phyloP scores from a whole-genome alignment of 345 rosid species.

The Alliaria petiolata region DNA sequence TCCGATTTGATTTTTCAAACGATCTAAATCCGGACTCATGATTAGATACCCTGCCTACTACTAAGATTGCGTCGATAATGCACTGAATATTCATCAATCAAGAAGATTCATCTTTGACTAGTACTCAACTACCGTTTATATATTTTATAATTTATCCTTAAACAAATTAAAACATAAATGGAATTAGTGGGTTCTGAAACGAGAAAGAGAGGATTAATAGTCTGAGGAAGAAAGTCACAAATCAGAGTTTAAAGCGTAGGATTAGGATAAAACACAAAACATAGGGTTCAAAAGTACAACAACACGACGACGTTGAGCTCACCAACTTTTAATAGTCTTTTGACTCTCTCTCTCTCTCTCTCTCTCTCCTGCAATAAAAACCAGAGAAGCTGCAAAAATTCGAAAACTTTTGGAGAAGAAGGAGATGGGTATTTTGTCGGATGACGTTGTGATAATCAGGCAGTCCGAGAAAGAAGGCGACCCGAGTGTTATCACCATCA shows the following conservation, averaged over 20 bases:
- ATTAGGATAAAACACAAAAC: neutral
- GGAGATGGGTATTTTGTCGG: slow-evolving; percentile 70
- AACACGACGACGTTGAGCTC: slow-evolving; percentile 18
- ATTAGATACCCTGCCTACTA: too few relatives aligned
- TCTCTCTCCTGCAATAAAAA: neutral
- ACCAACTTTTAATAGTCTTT: neutral
- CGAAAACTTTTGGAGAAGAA: neutral
- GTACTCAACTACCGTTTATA: too few relatives aligned
- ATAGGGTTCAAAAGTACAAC: slow-evolving; percentile 9
- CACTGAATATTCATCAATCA: too few relatives aligned
- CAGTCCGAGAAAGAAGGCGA: slow-evolving; percentile 76
- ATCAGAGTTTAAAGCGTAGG: neutral
- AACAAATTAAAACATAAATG: too few relatives aligned
- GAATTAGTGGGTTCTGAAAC: too few relatives aligned
- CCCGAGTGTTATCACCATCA: slow-evolving; percentile 65
- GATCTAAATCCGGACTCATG: too few relatives aligned
- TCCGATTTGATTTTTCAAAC: too few relatives aligned
- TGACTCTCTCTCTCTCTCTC: slow-evolving; percentile 12
- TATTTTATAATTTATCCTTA: too few relatives aligned
- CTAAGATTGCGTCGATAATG: too few relatives aligned
- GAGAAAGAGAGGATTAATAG: too few relatives aligned
- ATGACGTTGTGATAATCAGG: slow-evolving; percentile 79
- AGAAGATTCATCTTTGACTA: too few relatives aligned
- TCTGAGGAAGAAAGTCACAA: neutral
- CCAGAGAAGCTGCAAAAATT: neutral